These are phyloP conservation scores for Fusarium sp. DNA, from an alignment of 2,329 filamentous ascomycete genomes.

Conservation along the genomic window DNA sequence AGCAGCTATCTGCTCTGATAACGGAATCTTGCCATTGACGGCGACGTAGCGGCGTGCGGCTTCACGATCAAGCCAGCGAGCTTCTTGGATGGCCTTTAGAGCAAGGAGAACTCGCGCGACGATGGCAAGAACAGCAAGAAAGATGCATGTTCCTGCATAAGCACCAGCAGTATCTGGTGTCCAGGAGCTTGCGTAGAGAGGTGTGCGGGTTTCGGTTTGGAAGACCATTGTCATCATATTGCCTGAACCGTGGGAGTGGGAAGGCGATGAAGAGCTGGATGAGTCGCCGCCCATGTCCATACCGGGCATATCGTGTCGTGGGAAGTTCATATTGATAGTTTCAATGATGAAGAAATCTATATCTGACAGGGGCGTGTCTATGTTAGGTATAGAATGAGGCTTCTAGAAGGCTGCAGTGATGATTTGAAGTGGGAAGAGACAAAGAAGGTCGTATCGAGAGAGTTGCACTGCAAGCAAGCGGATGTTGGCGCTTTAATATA, in stretches of 20 bases:
- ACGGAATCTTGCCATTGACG: conserved; percentile 71
- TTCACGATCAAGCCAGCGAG: conserved; percentile 76
- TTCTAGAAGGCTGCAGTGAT: background rate
- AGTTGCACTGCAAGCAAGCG: background rate
- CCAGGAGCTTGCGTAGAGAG: conserved; percentile 74
- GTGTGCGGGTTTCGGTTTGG: conserved; percentile 63
- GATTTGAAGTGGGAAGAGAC: background rate
- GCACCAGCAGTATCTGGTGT: conserved; percentile 74
- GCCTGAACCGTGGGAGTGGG: conserved; percentile 26
- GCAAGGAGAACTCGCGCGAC: conserved; percentile 78
- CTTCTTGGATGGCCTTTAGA: conserved; percentile 71
- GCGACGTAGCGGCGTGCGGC: conserved; percentile 80
- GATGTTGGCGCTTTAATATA: background rate
- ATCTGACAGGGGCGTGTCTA: background rate
- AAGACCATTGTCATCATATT: conserved; percentile 66
- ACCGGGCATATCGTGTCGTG: conserved; percentile 44
- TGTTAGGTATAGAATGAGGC: background rate
- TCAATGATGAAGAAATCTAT: background rate
- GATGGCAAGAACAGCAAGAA: conserved; percentile 81
- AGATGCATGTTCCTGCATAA: conserved; percentile 93
- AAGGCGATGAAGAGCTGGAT: conserved; percentile 15
- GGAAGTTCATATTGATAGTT: conserved; percentile 32
- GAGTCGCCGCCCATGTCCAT: conserved; percentile 35
- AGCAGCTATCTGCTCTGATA: conserved; percentile 68
- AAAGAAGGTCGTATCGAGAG: background rate